A percentile compares a stretch with the other conserved stretches of the same genome.
These are phyloP conservation scores for Saccharum spontaneum DNA, from an alignment of 176 grass and related monocot genomes.

Conservation along the genomic window DNA sequence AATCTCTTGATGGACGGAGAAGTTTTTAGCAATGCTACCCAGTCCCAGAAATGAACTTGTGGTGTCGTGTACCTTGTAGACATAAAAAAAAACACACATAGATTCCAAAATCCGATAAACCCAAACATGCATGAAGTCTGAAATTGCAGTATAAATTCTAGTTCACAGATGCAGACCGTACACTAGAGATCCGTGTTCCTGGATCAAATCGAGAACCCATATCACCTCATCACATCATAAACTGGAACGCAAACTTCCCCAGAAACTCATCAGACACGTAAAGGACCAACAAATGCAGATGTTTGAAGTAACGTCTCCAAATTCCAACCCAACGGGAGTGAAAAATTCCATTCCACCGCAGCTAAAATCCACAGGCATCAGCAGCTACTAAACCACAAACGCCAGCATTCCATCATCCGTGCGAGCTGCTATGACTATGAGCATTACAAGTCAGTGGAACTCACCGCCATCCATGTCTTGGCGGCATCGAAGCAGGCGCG, in stretches of 20 bases:
- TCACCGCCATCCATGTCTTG: slow-evolving; percentile 82
- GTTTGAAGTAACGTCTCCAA: neutral
- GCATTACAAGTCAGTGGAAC: neutral
- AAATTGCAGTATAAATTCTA: slow-evolving; percentile 11
- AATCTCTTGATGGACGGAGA: slow-evolving; percentile 5
- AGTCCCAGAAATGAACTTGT: neutral
- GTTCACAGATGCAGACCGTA: neutral
- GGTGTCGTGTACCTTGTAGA: neutral
- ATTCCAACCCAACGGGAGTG: neutral
- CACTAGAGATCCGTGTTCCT: neutral
- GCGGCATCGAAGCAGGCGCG: slow-evolving; percentile 73
- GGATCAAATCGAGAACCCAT: neutral
- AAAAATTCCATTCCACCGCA: neutral
- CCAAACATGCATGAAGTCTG: neutral
- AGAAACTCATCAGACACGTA: neutral
- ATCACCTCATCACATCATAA: neutral
- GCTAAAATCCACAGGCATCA: neutral
- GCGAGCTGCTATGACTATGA: neutral
- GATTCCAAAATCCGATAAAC: neutral
- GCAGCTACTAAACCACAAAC: neutral
- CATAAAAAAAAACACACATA: neutral
- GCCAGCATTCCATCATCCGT: neutral
- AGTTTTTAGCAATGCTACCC: neutral
- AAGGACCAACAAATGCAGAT: neutral
- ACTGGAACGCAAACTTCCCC: neutral